Percentiles rank a stretch among this genome's conserved stretches.
These are phyloP conservation scores for Mortierella sp. DNA, from an alignment of 371 early-diverging fungal genomes.

Conservation along the genomic window DNA sequence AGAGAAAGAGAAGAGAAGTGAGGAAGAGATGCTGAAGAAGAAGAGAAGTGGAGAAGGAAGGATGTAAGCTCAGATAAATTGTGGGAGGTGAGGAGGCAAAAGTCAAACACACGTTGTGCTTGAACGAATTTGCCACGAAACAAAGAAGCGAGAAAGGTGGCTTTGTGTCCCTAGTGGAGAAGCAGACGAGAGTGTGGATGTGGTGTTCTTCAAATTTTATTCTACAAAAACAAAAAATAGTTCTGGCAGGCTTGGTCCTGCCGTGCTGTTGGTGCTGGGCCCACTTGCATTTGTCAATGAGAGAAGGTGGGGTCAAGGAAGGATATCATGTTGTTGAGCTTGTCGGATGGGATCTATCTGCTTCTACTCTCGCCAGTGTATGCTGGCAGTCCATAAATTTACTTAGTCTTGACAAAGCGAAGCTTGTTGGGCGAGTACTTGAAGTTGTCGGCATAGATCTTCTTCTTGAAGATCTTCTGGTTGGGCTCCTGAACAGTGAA, in stretches of 20 bases:
- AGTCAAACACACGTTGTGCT: not conserved
- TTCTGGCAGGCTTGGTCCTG: not conserved
- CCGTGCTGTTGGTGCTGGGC: not conserved
- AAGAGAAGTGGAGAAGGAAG: not conserved
- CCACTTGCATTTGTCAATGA: not conserved
- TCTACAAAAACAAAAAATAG: not conserved
- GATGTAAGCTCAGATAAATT: not conserved
- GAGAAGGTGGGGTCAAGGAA: not conserved
- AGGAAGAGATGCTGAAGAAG: not conserved
- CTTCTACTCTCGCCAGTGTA: too few species aligned
- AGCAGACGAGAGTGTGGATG: not conserved
- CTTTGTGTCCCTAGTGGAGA: not conserved
- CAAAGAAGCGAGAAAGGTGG: not conserved
- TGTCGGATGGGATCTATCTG: not conserved
- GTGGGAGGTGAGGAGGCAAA: not conserved
- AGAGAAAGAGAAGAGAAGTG: not conserved
- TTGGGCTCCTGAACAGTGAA: constrained; percentile 93
- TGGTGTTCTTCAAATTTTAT: not conserved
- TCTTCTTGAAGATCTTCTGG: constrained; percentile 76
- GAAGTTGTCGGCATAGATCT: constrained; percentile 94
- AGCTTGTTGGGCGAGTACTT: constrained; percentile 83
- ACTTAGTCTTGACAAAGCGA: constrained; percentile 89
- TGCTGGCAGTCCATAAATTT: constrained; percentile 40
- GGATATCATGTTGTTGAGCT: not conserved
- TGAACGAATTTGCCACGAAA: not conserved